Conservation (phyloP, 306 rosid species). For the Cyclanthera cordifolia region DNA sequence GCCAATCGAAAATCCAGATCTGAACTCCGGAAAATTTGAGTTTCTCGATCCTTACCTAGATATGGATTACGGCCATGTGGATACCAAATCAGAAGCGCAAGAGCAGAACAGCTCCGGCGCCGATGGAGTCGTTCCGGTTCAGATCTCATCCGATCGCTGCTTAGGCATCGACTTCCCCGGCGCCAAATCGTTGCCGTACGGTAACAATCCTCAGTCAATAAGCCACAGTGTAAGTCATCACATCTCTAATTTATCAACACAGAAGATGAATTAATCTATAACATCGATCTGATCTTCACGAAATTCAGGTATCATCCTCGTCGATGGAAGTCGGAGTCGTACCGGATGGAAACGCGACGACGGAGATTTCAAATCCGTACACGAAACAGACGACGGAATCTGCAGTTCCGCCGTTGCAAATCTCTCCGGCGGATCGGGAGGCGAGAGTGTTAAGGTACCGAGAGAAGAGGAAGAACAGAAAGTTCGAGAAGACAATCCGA, state of each 20-base stretch:
- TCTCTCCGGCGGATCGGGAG: constrained; percentile 69
- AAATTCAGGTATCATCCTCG: constrained; percentile 66
- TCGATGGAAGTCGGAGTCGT: constrained; percentile 76
- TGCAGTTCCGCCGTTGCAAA: constrained; percentile 30
- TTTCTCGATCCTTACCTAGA: constrained; percentile 56
- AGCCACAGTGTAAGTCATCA: constrained; percentile 65
- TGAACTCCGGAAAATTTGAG: constrained; percentile 36
- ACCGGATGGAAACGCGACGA: constrained; percentile 48
- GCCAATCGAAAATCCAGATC: constrained; percentile 39
- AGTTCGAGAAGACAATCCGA: constrained; percentile 92
- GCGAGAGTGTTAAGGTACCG: constrained; percentile 92
- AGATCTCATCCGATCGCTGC: constrained; percentile 27
- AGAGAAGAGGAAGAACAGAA: constrained; percentile 93
- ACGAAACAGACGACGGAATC: constrained; percentile 21
- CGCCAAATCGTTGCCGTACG: constrained; percentile 42
- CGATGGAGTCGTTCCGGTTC: constrained; percentile 79
- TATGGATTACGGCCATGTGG: constrained; percentile 52
- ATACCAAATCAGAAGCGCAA: constrained; percentile 44
- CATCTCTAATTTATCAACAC: background rate
- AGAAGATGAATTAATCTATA: background rate
- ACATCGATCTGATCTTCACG: background rate
- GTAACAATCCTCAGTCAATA: constrained; percentile 34
- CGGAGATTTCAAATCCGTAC: constrained; percentile 44
- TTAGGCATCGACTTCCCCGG: constrained; percentile 32
- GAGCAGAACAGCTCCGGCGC: constrained; percentile 52